Percentiles rank a stretch among this genome's conserved stretches.
These are phyloP conservation scores for Populus hybrid DNA, from an alignment of 441 rosid genomes.

Conservation along the genomic window DNA sequence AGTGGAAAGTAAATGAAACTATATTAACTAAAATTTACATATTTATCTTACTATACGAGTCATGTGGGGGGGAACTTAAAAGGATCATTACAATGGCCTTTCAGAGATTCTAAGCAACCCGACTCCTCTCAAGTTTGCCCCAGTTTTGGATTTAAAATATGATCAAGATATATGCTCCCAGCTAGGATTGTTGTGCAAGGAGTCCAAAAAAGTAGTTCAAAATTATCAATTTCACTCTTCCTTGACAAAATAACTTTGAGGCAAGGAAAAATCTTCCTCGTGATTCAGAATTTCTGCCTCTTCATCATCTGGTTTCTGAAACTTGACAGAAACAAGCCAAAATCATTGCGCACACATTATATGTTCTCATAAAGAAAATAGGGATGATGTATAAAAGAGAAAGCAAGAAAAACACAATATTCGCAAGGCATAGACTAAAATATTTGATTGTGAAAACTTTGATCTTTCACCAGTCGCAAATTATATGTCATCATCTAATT, in stretches of 20 bases:
- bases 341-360: conserved; percentile 1
- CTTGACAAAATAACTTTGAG: conserved; percentile 74
- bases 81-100: neutral
- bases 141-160: neutral
- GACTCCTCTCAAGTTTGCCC: conserved; percentile 5
- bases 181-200: neutral
- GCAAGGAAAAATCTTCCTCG: conserved; percentile 88
- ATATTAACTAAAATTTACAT: conserved; percentile 9
- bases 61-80: neutral
- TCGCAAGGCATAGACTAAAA: neutral
- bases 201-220: neutral
- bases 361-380: neutral
- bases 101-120: neutral
- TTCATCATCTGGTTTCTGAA: conserved; percentile 90
- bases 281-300: conserved; percentile 72
- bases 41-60: neutral
- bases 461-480: neutral
- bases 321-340: neutral
- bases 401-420: neutral
- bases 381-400: neutral
- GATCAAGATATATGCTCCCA: neutral
- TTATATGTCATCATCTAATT: conserved; percentile 2
- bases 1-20: neutral
- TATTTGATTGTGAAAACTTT: neutral
- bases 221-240: conserved; percentile 47